Conservation (phyloP, 139 green algal genomes). For the Closterium sp. region DNA sequence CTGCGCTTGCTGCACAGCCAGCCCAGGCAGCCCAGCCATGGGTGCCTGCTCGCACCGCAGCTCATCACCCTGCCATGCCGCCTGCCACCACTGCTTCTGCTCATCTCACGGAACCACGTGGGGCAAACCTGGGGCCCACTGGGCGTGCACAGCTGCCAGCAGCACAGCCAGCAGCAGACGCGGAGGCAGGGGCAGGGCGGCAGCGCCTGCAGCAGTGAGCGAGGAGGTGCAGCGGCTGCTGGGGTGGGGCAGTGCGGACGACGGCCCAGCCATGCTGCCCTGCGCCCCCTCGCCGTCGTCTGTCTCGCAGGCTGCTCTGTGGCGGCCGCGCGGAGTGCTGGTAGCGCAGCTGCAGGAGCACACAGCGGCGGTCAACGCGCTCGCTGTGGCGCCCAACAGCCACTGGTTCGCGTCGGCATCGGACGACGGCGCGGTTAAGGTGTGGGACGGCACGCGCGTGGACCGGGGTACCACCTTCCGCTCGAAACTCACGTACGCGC, state of each 20-base stretch:
- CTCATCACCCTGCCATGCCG: not conserved
- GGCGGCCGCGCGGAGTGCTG: slow-evolving; percentile 83
- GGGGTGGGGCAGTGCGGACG: not conserved
- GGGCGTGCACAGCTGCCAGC: not conserved
- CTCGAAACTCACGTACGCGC: slow-evolving; percentile 77
- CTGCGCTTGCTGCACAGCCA: not conserved
- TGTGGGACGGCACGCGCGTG: slow-evolving; percentile 86
- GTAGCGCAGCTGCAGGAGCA: slow-evolving; percentile 89
- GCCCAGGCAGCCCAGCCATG: not conserved
- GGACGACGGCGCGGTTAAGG: slow-evolving; percentile 65
- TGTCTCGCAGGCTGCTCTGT: slow-evolving; percentile 43
- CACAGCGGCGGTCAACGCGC: slow-evolving; percentile 63
- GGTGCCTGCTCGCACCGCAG: not conserved
- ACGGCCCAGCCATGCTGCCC: not conserved
- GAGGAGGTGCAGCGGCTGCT: not conserved
- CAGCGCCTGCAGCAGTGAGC: not conserved
- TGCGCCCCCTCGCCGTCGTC: not conserved
- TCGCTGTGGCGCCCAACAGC: slow-evolving; percentile 67
- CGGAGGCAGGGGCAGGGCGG: not conserved
- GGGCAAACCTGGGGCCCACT: not conserved
- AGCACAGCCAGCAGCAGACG: not conserved
- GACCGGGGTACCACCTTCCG: slow-evolving; percentile 86
- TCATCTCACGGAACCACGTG: not conserved
- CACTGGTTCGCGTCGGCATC: slow-evolving; percentile 77
- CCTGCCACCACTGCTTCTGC: not conserved